A percentile compares a stretch with the other conserved stretches of the same genome.
Conservation (phyloP, 163 green algal genomes). For the Dunaliella salina region DNA sequence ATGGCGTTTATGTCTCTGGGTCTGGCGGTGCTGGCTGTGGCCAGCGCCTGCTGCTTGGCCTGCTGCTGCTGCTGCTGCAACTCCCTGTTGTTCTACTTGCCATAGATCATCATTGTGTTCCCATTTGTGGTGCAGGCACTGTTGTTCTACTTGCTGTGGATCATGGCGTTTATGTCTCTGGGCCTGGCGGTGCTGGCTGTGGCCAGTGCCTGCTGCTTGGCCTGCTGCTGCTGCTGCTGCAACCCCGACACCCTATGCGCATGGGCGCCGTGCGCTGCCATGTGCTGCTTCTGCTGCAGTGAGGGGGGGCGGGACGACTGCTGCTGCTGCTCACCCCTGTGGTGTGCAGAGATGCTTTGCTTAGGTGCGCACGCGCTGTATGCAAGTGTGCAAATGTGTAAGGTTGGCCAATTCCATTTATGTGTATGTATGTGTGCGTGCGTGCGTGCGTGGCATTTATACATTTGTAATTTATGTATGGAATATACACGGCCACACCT, state of each 20-base stretch:
- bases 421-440: not conserved
- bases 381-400: not conserved
- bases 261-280: not conserved
- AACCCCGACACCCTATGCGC: not conserved
- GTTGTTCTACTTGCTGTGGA: not conserved
- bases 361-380: not conserved
- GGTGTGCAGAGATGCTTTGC: not conserved
- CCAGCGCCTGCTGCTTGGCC: not conserved
- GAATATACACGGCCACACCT: too few species aligned
- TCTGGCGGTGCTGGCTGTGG: not conserved
- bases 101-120: too few species aligned
- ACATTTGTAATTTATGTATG: too few species aligned
- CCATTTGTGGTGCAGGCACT: too few species aligned
- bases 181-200: not conserved
- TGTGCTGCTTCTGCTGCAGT: not conserved
- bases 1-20: not conserved
- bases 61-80: not conserved
- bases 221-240: not conserved
- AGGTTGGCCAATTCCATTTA: too few species aligned
- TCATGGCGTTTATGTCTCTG: not conserved
- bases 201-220: not conserved
- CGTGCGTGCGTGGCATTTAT: not conserved
- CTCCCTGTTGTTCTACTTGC: too few species aligned
- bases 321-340: not conserved
- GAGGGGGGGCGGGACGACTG: not conserved